Conservation (phyloP, 805 yeast species). For the Candida germanica region DNA sequence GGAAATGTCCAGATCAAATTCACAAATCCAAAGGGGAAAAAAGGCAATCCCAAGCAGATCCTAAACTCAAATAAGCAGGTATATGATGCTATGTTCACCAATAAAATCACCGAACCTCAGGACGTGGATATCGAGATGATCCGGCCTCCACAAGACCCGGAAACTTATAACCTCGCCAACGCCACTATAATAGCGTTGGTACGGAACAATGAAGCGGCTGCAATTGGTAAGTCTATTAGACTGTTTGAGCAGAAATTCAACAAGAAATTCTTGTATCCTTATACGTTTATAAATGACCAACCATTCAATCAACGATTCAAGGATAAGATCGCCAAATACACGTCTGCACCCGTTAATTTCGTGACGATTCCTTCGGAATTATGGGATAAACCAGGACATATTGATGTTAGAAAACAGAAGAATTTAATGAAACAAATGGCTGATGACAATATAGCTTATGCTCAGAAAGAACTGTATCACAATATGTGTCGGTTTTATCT, state of each 20-base stretch:
- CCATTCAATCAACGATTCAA: slow-evolving; percentile 62
- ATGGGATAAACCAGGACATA: slow-evolving; percentile 61
- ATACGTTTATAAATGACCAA: slow-evolving; percentile 72
- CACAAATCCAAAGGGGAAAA: slow-evolving; percentile 23
- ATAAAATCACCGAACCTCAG: slow-evolving; percentile 47
- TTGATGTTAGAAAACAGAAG: slow-evolving; percentile 45
- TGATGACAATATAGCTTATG: slow-evolving; percentile 55
- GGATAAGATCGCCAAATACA: slow-evolving; percentile 31
- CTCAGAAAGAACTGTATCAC: slow-evolving; percentile 62
- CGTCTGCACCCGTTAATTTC: slow-evolving; percentile 32
- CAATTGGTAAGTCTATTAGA: slow-evolving; percentile 50
- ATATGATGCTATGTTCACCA: slow-evolving; percentile 34
- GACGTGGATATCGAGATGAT: slow-evolving; percentile 29
- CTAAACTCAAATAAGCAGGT: slow-evolving; percentile 35
- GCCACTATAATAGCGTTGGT: slow-evolving; percentile 76
- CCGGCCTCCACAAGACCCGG: slow-evolving; percentile 24
- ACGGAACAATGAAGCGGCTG: slow-evolving; percentile 58
- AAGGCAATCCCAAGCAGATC: slow-evolving; percentile 30
- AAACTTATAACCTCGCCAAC: slow-evolving; percentile 48
- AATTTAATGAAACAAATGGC: slow-evolving; percentile 39
- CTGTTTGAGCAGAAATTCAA: slow-evolving; percentile 67
- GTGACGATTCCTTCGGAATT: slow-evolving; percentile 38
- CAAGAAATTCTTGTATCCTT: slow-evolving; percentile 70
- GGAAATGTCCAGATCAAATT: slow-evolving; percentile 34
- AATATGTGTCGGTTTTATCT: slow-evolving; percentile 84